Conservation (phyloP, 2,329 filamentous ascomycete species). For the Colletotrichum orchidophilum region DNA sequence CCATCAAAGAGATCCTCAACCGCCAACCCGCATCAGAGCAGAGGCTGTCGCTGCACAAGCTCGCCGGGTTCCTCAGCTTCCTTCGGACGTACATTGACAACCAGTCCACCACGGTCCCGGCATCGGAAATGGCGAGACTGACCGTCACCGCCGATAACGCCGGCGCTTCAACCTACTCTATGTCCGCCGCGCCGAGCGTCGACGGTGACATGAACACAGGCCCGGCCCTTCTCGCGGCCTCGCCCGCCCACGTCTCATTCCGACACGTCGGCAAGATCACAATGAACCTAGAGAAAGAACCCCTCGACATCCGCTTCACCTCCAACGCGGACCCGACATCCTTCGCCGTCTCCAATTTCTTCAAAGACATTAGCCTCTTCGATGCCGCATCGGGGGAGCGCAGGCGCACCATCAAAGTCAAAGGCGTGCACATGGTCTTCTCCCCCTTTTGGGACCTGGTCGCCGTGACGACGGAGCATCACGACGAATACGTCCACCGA, state of each 20-base stretch:
- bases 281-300: conserved; percentile 28
- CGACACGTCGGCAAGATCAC: conserved; percentile 16
- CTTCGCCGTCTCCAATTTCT: conserved; percentile 27
- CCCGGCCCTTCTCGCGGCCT: not conserved
- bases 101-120: not conserved
- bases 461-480: conserved; percentile 16
- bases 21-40: not conserved
- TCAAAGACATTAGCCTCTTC: conserved; percentile 22
- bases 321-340: not conserved
- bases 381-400: not conserved
- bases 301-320: conserved; percentile 20
- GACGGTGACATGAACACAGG: not conserved
- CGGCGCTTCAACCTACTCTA: not conserved
- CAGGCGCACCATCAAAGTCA: conserved; percentile 1
- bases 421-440: conserved; percentile 21
- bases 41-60: not conserved
- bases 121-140: not conserved
- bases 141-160: not conserved
- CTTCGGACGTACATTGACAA: conserved; percentile 11
- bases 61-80: not conserved
- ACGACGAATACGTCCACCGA: not conserved
- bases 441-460: conserved; percentile 9
- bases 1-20: conserved; percentile 1
- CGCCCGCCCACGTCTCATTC: conserved; percentile 6
- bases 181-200: not conserved